Evolutionary conservation across 352 stramenopile genomes (phyloP), one percentile per base, ranked within the genome.

Genomic region (Phytophthora europaea): DNA sequence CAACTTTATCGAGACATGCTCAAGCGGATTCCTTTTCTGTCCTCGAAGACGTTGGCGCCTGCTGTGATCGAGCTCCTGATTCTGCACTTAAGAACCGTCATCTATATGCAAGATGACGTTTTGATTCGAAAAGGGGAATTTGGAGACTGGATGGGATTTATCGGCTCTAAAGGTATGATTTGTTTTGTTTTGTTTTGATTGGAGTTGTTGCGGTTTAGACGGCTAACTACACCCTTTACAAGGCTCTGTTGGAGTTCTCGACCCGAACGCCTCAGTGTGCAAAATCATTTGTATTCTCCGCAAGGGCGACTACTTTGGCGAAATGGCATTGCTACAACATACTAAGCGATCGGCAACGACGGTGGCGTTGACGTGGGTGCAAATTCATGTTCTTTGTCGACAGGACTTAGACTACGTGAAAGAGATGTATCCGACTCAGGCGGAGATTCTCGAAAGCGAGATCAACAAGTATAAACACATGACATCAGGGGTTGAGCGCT

Each of bases 131-230:
- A 93, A 59, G 84, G 88, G 3, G 87, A 94, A 55, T 88, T 85
- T 28, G 84, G 88, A 16, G 85, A 94, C 66, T 93, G 88, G 88
- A 94, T 94, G 88, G 88, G 88, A 22, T 93, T 94, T 61, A 94
- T 93, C 64, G 85, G 36, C 26, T 31, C 26, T 4, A 31, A 31
- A 31, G 26, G 26, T 31, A 31, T 31, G 26, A 31, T 31, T 31
- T 31, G 26, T 31, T n/a, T n/a, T n/a, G n/a, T 31, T 31, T 31
- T 31, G 26, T 31, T 31, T 31, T 31, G 26, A 31, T 31, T 31
- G 26, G 26, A 31, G 5, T 31, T 31, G 26, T 31, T 31, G 26
- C 26, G 3, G 3, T 31, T 31, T 31, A 31, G 26, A 31, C 26
- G 26, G 26, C 26, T 31, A 31, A 31, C 26, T 31, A 31, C 26